A percentile compares a stretch with the other conserved stretches of the same genome.
phyloP scores from a whole-genome alignment of 2,329 filamentous ascomycete genomes.

The Fusarium illudens region DNA sequence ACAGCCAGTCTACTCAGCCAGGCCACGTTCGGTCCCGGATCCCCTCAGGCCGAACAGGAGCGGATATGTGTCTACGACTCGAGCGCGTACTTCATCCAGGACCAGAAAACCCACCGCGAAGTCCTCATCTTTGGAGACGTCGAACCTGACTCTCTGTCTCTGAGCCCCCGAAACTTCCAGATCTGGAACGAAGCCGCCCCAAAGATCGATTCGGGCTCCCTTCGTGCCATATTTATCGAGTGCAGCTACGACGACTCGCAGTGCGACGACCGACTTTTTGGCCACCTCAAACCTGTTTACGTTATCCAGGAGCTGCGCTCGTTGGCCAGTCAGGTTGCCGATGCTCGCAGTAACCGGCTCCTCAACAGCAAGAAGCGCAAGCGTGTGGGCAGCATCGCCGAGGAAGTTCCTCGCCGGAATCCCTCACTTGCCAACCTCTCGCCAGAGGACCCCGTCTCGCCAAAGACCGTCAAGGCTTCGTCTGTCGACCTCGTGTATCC shows the following conservation, averaged over 20 bases:
- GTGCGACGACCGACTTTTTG: constrained; percentile 80
- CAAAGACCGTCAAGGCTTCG: constrained; percentile 53
- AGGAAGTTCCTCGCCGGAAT: constrained; percentile 35
- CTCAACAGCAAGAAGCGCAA: constrained; percentile 70
- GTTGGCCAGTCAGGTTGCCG: constrained; percentile 76
- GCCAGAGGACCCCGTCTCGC: constrained; percentile 60
- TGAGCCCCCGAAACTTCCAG: constrained; percentile 79
- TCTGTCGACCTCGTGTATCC: constrained; percentile 23
- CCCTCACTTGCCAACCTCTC: constrained; percentile 32
- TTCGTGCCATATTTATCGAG: constrained; percentile 91
- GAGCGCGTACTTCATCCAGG: constrained; percentile 91
- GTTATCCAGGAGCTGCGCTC: constrained; percentile 79
- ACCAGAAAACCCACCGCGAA: constrained; percentile 74
- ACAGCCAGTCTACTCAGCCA: constrained; percentile 46
- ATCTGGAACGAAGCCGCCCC: constrained; percentile 91
- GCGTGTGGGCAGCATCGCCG: constrained; percentile 52
- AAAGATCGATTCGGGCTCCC: constrained; percentile 76
- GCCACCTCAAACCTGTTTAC: constrained; percentile 86
- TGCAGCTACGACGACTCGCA: constrained; percentile 90
- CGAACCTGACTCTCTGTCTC: constrained; percentile 86
- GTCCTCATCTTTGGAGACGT: constrained; percentile 96
- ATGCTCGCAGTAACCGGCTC: constrained; percentile 51
- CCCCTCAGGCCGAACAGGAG: constrained; percentile 50
- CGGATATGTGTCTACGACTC: constrained; percentile 80
- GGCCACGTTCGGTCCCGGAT: constrained; percentile 37